A percentile compares a stretch with the other conserved stretches of the same genome.
These are phyloP conservation scores for Phalaenopsis hybrid DNA, from an alignment of 116 monocot genomes.

Conservation along the genomic window DNA sequence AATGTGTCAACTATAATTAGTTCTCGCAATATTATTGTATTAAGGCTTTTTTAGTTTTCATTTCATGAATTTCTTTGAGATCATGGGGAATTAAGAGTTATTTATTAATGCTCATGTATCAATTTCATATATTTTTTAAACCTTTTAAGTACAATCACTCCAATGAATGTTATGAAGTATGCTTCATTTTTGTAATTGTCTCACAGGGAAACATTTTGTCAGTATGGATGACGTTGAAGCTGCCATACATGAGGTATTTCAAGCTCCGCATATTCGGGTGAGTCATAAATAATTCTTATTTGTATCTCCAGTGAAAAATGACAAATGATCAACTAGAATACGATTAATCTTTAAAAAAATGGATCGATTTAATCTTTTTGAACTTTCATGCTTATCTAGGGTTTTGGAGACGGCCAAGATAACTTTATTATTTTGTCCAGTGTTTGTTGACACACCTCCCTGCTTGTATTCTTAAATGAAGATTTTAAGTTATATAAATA, in stretches of 20 bases:
- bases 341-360: neutral
- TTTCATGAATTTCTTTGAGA: neutral
- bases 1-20: neutral
- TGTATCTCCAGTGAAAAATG: neutral
- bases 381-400: neutral
- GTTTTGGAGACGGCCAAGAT: neutral
- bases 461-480: neutral
- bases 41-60: neutral
- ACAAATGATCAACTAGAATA: neutral
- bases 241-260: conserved; percentile 88
- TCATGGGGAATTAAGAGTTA: neutral
- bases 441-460: neutral
- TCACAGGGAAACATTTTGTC: conserved; percentile 52
- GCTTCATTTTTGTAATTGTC: neutral
- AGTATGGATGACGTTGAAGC: conserved; percentile 70
- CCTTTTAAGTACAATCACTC: neutral
- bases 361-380: neutral
- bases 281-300: conserved; percentile 10
- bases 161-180: neutral
- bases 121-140: neutral
- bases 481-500: neutral
- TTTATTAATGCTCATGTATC: neutral
- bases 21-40: neutral
- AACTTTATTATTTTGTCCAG: neutral
- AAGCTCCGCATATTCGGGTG: conserved; percentile 95